Base-by-base conservation (phyloP, 2,329 filamentous ascomycete species). In the Paraconiothyrium brasiliense region DNA sequence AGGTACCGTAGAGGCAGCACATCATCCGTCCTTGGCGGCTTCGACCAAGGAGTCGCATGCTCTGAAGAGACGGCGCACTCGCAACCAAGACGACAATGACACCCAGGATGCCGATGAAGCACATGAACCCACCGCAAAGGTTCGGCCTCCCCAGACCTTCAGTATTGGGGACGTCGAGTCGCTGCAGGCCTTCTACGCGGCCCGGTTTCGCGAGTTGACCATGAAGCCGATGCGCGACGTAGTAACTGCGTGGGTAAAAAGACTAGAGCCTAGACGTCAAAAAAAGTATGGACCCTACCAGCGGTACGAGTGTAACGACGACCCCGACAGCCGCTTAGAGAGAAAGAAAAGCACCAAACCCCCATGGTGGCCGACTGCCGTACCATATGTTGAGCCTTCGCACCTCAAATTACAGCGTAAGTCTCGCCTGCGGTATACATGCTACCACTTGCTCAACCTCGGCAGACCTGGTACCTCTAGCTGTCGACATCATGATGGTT, bases 161-260 rank as follows among this genome's bases (percentile, higher is more conserved):
- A 39, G 37, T 55, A 69, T 77, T 48, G 72, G 70, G 13, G 68
- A 77, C 41, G 41, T 71, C 9, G 58, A 67, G 0, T 64, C 57
- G 0, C 47, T 76, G 34, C 65, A 64, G 43, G 34, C 50, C n/a
- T 76, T 76, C 46, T 69, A 70, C 22, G 60, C 57, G 1, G 59
- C 58, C 14, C 69, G 74, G 2, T 67, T 76, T 30, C 67, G 68
- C 22, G 73, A 76, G 54, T 67, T 76, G 11, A 76, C 73, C 13
- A 71, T 74, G 67, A 77, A 73, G 57, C 72, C 74, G 0, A 49
- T 76, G 24, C 70, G 73, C 6, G 65, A 68, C 16, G 73, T 77
- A 37, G 70, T 72, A n/a, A 75, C 72, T 1, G 65, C 67, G 8
- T 77, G 75, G 75, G 66, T 77, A 37, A 74, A 72, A 58, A 62